phyloP scores from a whole-genome alignment of 164 flowering plant species.

The Hamamelis virginiana region DNA sequence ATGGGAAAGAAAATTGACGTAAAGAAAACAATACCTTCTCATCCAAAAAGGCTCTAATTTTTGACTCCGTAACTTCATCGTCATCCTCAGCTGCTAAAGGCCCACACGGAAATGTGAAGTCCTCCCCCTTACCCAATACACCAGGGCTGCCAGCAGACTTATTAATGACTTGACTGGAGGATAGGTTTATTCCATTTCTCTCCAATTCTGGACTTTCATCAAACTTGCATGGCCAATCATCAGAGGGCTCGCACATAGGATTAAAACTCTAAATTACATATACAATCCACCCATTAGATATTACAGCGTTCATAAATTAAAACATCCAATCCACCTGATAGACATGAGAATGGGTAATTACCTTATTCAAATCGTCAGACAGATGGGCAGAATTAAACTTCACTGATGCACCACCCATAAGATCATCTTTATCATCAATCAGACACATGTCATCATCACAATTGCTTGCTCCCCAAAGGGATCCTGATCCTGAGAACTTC shows the following conservation, averaged over 20 bases:
- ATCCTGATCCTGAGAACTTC: constrained; percentile 31
- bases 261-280: constrained; percentile 51
- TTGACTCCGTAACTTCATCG: constrained; percentile 68
- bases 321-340: not conserved
- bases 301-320: not conserved
- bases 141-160: constrained; percentile 21
- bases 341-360: constrained; percentile 16
- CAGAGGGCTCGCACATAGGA: constrained; percentile 63
- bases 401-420: constrained; percentile 29
- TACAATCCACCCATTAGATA: too few relatives aligned
- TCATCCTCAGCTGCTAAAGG: constrained; percentile 52
- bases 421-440: constrained; percentile 54
- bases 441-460: constrained; percentile 70
- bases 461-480: constrained; percentile 34
- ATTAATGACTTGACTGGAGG: constrained; percentile 21
- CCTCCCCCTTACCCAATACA: constrained; percentile 27
- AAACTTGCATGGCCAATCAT: constrained; percentile 61
- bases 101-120: constrained; percentile 55
- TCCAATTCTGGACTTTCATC: constrained; percentile 44
- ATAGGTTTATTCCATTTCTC: constrained; percentile 23
- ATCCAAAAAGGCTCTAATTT: constrained; percentile 67
- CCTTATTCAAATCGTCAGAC: constrained; percentile 56
- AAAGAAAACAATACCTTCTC: constrained; percentile 50
- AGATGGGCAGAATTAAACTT: constrained; percentile 22
- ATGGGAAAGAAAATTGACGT: not conserved